phyloP scores from a whole-genome alignment of 2,329 filamentous ascomycete genomes.

The Claviceps citrina region DNA sequence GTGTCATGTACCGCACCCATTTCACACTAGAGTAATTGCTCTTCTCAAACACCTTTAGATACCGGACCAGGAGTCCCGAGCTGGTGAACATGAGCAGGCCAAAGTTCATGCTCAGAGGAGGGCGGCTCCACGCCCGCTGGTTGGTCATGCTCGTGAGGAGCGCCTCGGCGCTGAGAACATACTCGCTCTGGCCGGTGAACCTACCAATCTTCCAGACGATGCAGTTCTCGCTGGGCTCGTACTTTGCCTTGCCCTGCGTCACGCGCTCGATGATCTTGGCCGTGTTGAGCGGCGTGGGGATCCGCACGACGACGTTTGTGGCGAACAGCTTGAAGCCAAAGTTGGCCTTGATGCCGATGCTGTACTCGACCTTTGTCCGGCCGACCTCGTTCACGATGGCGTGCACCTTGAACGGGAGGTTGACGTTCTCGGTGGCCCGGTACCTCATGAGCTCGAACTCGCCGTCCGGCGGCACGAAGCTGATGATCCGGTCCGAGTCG shows the following conservation, averaged over 20 bases:
- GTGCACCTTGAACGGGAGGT: constrained; percentile 95
- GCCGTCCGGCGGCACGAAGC: constrained; percentile 89
- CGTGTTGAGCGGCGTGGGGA: constrained; percentile 92
- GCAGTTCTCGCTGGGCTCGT: constrained; percentile 93
- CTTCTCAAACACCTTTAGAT: constrained; percentile 98
- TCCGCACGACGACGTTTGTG: constrained; percentile 86
- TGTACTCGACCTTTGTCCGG: constrained; percentile 96
- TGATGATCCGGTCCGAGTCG: constrained; percentile 90
- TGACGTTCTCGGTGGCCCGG: constrained; percentile 94
- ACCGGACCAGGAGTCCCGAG: constrained; percentile 78
- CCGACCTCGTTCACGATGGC: constrained; percentile 96
- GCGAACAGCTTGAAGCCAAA: constrained; percentile 93
- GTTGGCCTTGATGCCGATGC: constrained; percentile 92
- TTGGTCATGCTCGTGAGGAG: constrained; percentile 93
- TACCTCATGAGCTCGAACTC: constrained; percentile 99
- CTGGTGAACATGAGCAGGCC: constrained; percentile 97
- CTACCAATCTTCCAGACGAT: constrained; percentile 98
- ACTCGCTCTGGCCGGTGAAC: constrained; percentile 98
- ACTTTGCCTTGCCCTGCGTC: constrained; percentile 93
- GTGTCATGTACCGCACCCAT: constrained; percentile 98
- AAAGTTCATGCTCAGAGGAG: constrained; percentile 82
- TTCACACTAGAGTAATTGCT: constrained; percentile 97
- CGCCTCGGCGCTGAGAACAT: constrained; percentile 84
- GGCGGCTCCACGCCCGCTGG: constrained; percentile 90
- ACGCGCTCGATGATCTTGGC: constrained; percentile 85